These are phyloP conservation scores for Rhizopogon vulgaris DNA, from an alignment of 768 basidiomycete genomes.

Conservation along the genomic window DNA sequence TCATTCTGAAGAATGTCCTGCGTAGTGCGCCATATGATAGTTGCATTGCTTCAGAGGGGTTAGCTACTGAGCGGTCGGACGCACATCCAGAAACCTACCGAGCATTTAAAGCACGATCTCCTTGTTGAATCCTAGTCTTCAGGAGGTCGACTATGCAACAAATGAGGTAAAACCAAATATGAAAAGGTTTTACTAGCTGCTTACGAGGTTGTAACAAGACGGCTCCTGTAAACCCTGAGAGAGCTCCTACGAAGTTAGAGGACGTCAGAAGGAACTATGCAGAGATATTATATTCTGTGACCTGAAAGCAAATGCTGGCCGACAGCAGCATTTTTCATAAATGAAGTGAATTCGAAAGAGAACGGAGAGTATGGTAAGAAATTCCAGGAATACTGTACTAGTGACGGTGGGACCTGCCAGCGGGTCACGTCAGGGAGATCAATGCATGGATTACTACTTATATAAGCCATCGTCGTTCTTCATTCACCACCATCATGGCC, in stretches of 20 bases:
- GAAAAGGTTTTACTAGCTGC: slow-evolving; percentile 11
- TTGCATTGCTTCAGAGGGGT: slow-evolving; percentile 23
- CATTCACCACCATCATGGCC: slow-evolving; percentile 20
- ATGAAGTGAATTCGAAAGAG: slow-evolving; percentile 1
- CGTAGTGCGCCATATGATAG: slow-evolving; percentile 43
- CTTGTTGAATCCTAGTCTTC: slow-evolving; percentile 90
- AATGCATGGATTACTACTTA: too few species aligned
- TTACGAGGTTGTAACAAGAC: slow-evolving; percentile 72
- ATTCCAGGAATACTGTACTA: too few species aligned
- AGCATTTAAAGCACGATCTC: slow-evolving; percentile 40
- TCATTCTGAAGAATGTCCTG: slow-evolving; percentile 54
- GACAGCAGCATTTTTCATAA: slow-evolving; percentile 20
- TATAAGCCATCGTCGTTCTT: too few species aligned
- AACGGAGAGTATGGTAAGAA: background rate
- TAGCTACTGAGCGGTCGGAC: background rate
- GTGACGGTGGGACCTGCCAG: too few species aligned
- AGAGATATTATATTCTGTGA: background rate
- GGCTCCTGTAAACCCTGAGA: slow-evolving; percentile 75
- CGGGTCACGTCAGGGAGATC: too few species aligned
- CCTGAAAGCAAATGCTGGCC: slow-evolving; percentile 26
- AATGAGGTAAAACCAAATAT: background rate
- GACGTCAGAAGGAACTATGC: background rate
- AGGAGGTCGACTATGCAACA: slow-evolving; percentile 66
- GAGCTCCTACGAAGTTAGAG: slow-evolving; percentile 43
- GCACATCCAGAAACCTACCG: slow-evolving; percentile 26